These are phyloP conservation scores for Calocera cornea DNA, from an alignment of 768 basidiomycete genomes.

Conservation along the genomic window DNA sequence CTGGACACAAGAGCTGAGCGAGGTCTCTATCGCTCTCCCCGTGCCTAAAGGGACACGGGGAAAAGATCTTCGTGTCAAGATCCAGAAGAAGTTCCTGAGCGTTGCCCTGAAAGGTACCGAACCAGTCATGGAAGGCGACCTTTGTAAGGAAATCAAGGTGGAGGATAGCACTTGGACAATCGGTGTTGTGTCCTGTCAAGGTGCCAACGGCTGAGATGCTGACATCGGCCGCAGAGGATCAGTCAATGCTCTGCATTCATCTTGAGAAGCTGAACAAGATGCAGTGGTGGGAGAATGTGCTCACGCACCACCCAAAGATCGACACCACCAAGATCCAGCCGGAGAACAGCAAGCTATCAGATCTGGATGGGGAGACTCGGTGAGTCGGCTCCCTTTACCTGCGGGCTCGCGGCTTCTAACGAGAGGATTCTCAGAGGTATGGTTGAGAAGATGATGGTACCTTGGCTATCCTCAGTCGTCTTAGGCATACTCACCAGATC, in stretches of 20 bases:
- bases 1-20: conserved; percentile 83
- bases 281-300: conserved; percentile 96
- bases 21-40: conserved; percentile 69
- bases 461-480: conserved; percentile 20
- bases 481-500: neutral
- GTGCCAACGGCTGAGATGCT: conserved; percentile 10
- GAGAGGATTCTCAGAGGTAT: conserved; percentile 46
- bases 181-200: conserved; percentile 36
- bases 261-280: conserved; percentile 78
- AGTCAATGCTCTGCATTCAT: conserved; percentile 54
- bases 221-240: conserved; percentile 48
- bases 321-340: conserved; percentile 93
- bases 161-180: conserved; percentile 97
- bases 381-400: conserved; percentile 20
- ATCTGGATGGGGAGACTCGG: conserved; percentile 92
- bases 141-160: conserved; percentile 86
- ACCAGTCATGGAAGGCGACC: conserved; percentile 73
- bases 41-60: conserved; percentile 80
- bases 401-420: neutral
- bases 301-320: conserved; percentile 91
- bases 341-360: conserved; percentile 87
- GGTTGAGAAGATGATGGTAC: conserved; percentile 99
- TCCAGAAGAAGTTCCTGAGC: conserved; percentile 71
- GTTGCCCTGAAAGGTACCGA: conserved; percentile 78
- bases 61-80: conserved; percentile 54